These are phyloP conservation scores for Blastomyces percursus DNA, from an alignment of 2,329 filamentous ascomycete genomes.

Conservation along the genomic window DNA sequence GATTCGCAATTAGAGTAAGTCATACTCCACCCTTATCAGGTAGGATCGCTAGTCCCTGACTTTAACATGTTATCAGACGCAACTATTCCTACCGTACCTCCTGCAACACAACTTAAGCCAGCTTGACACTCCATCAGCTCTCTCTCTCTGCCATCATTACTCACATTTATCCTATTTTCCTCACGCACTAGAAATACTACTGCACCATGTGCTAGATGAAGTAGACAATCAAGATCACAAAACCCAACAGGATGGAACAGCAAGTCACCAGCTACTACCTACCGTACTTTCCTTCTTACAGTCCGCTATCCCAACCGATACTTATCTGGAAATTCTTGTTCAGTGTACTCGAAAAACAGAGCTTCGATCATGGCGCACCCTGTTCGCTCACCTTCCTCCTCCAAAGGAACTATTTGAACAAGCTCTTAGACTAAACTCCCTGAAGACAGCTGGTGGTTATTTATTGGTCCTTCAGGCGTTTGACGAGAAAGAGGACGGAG, in stretches of 20 bases:
- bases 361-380: constrained; percentile 82
- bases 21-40: neutral
- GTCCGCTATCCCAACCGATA: constrained; percentile 55
- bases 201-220: constrained; percentile 90
- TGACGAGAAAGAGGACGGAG: constrained; percentile 39
- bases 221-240: constrained; percentile 52
- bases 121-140: constrained; percentile 67
- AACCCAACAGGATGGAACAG: constrained; percentile 9
- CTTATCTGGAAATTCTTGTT: constrained; percentile 89
- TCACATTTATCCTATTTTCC: constrained; percentile 82
- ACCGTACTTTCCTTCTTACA: constrained; percentile 51
- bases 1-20: constrained; percentile 74
- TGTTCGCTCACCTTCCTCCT: constrained; percentile 84
- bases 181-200: constrained; percentile 79
- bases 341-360: constrained; percentile 97
- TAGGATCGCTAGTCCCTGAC: constrained; percentile 1
- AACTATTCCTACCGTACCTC: constrained; percentile 83
- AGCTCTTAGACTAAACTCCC: constrained; percentile 66
- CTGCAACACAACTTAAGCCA: constrained; percentile 66
- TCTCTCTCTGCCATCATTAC: constrained; percentile 74
- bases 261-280: constrained; percentile 29
- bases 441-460: constrained; percentile 95
- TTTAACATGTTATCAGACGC: constrained; percentile 49
- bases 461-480: constrained; percentile 85
- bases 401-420: constrained; percentile 90